phyloP scores from a whole-genome alignment of 2,329 filamentous ascomycete genomes.

The Ceratocystis cacaofunesta region DNA sequence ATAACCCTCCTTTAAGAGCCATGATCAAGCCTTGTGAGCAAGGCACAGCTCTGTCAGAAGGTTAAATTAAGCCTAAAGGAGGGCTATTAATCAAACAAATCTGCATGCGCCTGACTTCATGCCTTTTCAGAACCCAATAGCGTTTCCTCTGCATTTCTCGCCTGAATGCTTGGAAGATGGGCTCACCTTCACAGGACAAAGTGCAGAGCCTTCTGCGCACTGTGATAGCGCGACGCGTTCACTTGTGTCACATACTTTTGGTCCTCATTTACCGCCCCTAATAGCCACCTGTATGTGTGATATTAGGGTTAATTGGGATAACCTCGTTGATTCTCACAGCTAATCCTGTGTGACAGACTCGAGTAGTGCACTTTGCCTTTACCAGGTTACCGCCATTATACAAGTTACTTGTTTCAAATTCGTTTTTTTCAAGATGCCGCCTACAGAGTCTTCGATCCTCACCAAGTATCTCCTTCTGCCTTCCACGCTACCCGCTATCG shows the following conservation, averaged over 20 bases:
- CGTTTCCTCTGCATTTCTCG: too few relatives aligned
- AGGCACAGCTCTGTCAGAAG: neutral
- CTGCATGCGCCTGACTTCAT: neutral
- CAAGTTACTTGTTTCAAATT: too few relatives aligned
- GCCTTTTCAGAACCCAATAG: neutral
- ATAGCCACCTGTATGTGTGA: neutral
- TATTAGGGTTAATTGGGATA: conserved; percentile 6
- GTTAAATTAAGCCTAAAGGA: neutral
- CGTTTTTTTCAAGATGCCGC: conserved; percentile 39
- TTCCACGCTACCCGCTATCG: conserved; percentile 55
- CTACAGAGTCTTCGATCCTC: conserved; percentile 61
- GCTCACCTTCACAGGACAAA: neutral
- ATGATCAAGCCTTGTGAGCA: neutral
- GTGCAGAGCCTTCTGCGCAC: neutral
- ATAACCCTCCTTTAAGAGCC: neutral
- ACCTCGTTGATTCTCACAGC: neutral
- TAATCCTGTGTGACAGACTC: neutral
- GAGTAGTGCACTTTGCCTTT: neutral
- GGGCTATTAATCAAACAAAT: neutral
- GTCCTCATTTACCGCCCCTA: neutral
- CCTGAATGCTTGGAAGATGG: too few relatives aligned
- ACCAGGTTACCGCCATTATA: too few relatives aligned
- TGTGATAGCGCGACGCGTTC: conserved; percentile 13
- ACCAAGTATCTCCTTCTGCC: conserved; percentile 65
- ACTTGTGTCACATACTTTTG: conserved; percentile 6